A percentile compares a stretch with the other conserved stretches of the same genome.
phyloP scores from a whole-genome alignment of 2,329 filamentous ascomycete species.

The Clarireedia monteithiana region DNA sequence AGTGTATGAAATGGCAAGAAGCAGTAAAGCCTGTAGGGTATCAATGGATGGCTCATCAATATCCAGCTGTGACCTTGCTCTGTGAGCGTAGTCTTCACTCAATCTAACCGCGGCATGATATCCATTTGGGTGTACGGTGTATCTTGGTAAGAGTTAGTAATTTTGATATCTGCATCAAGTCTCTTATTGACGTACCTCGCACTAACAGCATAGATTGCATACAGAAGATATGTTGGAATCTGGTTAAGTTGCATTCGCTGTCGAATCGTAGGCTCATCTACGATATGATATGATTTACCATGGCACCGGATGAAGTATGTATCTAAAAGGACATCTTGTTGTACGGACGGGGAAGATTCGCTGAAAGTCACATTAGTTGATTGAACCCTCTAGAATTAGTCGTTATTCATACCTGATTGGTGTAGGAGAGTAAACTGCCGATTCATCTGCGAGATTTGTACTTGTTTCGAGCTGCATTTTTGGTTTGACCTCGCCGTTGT shows the following conservation, averaged over 20 bases:
- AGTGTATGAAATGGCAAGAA: constrained; percentile 69
- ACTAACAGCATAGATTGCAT: constrained; percentile 54
- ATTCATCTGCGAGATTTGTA: constrained; percentile 30
- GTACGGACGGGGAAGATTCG: constrained; percentile 39
- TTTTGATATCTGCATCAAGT: not conserved
- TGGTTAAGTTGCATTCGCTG: constrained; percentile 62
- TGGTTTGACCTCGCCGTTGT: constrained; percentile 31
- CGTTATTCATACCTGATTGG: constrained; percentile 30
- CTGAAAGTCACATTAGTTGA: constrained; percentile 25
- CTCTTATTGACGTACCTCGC: constrained; percentile 42
- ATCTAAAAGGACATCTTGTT: constrained; percentile 60
- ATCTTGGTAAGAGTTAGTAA: constrained; percentile 40
- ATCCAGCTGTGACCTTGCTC: constrained; percentile 63
- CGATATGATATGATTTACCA: constrained; percentile 72
- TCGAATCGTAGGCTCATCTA: constrained; percentile 69
- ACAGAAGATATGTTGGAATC: constrained; percentile 37
- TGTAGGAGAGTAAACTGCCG: constrained; percentile 37
- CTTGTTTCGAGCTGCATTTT: constrained; percentile 32
- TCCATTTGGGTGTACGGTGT: constrained; percentile 58
- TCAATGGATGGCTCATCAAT: constrained; percentile 77
- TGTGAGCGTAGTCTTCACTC: constrained; percentile 66
- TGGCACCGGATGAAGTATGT: constrained; percentile 75
- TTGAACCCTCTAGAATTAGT: constrained; percentile 20
- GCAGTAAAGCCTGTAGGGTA: constrained; percentile 64
- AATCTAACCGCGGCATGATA: constrained; percentile 59